Evolutionary conservation across 2,329 filamentous ascomycete species (phyloP).

Genomic region (Alternaria incomplexa): DNA sequence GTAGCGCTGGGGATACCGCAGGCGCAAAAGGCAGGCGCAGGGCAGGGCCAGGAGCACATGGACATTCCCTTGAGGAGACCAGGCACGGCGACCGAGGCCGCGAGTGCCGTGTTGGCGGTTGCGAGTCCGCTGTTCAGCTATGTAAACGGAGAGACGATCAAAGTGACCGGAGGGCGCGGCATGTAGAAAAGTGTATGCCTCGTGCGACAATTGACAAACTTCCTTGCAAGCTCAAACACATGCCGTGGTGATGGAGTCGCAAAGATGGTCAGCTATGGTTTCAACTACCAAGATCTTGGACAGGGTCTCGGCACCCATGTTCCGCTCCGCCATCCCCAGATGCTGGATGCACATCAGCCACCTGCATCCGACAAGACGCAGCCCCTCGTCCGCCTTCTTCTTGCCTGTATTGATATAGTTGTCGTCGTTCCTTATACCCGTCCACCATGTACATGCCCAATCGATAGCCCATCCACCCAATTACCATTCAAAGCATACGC

Average conservation of each 20-base stretch:
- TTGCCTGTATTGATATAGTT: slow-evolving; percentile 9
- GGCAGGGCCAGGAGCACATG: slow-evolving; percentile 51
- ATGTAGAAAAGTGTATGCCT: slow-evolving; percentile 54
- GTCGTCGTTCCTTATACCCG: slow-evolving; percentile 22
- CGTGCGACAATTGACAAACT: not conserved
- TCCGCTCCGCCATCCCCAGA: slow-evolving; percentile 28
- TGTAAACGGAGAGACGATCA: slow-evolving; percentile 85
- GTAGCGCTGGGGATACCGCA: slow-evolving; percentile 51
- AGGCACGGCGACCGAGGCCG: slow-evolving; percentile 80
- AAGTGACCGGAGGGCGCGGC: slow-evolving; percentile 77
- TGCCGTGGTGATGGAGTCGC: slow-evolving; percentile 8
- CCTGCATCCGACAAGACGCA: slow-evolving; percentile 6
- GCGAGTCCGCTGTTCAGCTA: slow-evolving; percentile 84
- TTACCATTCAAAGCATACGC: not conserved
- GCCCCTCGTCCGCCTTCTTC: slow-evolving; percentile 7
- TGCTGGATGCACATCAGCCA: slow-evolving; percentile 8
- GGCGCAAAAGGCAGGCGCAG: slow-evolving; percentile 51
- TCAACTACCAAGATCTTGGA: slow-evolving; percentile 21
- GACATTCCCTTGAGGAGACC: slow-evolving; percentile 82
- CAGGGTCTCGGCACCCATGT: slow-evolving; percentile 18
- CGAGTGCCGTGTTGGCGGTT: slow-evolving; percentile 76
- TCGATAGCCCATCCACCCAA: slow-evolving; percentile 21
- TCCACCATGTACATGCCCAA: slow-evolving; percentile 37
- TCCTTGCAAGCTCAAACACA: slow-evolving; percentile 8
- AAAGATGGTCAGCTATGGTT: slow-evolving; percentile 5